Evolutionary conservation across 192 early-diverging fungal genomes (phyloP).

Genomic region (Pilaira anomala): DNA sequence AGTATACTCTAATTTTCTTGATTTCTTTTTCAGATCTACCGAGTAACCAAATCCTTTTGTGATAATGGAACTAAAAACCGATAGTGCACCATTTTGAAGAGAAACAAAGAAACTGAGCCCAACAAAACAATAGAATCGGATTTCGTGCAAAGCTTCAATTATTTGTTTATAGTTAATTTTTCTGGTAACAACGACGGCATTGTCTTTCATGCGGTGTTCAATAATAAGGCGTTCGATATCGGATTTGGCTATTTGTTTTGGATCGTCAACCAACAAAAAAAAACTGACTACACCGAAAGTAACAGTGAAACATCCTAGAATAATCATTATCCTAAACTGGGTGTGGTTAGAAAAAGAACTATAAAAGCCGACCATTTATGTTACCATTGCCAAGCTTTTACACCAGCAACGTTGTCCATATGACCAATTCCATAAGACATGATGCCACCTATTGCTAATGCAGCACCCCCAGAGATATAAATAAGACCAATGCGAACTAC

Average conservation of each 20-base stretch:
- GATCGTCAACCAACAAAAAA: slow-evolving; percentile 27
- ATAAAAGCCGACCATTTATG: background rate
- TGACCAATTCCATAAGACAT: slow-evolving; percentile 26
- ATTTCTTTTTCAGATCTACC: background rate
- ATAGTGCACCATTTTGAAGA: slow-evolving; percentile 28
- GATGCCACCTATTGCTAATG: slow-evolving; percentile 25
- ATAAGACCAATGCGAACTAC: slow-evolving; percentile 15
- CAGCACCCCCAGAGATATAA: slow-evolving; percentile 25
- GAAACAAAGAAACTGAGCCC: slow-evolving; percentile 13
- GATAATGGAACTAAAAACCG: slow-evolving; percentile 16
- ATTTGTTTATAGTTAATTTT: slow-evolving; percentile 25
- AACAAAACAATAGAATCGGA: slow-evolving; percentile 18
- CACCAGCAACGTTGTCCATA: slow-evolving; percentile 9
- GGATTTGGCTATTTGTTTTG: slow-evolving; percentile 3
- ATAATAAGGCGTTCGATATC: slow-evolving; percentile 4
- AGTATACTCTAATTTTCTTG: background rate
- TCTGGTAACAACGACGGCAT: slow-evolving; percentile 20
- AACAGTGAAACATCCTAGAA: slow-evolving; percentile 24
- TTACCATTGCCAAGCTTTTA: slow-evolving; percentile 31
- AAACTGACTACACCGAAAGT: slow-evolving; percentile 20
- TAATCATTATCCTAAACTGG: slow-evolving; percentile 26
- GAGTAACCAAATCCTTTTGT: slow-evolving; percentile 22
- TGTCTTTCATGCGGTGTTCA: slow-evolving; percentile 19
- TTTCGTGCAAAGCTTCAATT: slow-evolving; percentile 21
- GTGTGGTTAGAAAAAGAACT: background rate